Evolutionary conservation across 106 monocot genomes (phyloP).

Genomic region (Ottelia alismoides): DNA sequence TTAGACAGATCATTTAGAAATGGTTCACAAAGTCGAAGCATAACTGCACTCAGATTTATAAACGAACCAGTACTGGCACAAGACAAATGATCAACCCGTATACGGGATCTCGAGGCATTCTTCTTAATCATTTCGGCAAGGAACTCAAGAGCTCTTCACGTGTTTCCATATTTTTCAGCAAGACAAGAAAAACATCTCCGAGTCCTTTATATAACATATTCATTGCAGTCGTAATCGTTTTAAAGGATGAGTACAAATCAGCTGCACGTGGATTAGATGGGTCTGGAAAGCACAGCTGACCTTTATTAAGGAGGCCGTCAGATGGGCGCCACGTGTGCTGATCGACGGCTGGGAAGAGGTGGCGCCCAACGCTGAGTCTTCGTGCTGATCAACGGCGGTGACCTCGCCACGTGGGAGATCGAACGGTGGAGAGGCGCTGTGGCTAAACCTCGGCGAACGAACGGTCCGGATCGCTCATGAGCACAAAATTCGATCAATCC

Average conservation of each 20-base stretch:
- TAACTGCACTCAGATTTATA: slow-evolving; percentile 84
- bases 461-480: too few species aligned
- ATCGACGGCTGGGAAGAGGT: too few species aligned
- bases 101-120: slow-evolving; percentile 72
- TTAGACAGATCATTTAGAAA: slow-evolving; percentile 82
- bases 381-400: too few species aligned
- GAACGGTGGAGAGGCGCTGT: too few species aligned
- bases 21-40: slow-evolving; percentile 97
- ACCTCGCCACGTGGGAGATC: too few species aligned
- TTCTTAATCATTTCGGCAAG: slow-evolving; percentile 72
- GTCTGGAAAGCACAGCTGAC: slow-evolving; percentile 87
- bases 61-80: slow-evolving; percentile 87
- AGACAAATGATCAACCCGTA: slow-evolving; percentile 64
- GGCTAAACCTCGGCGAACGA: too few species aligned
- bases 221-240: slow-evolving; percentile 76
- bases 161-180: slow-evolving; percentile 80
- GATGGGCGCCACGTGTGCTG: too few species aligned
- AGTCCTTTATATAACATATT: slow-evolving; percentile 90
- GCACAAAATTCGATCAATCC: too few species aligned
- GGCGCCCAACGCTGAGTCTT: too few species aligned
- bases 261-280: slow-evolving; percentile 62
- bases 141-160: slow-evolving; percentile 75
- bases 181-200: slow-evolving; percentile 48
- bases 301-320: too few species aligned
- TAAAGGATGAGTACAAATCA: slow-evolving; percentile 77